Base-by-base conservation (phyloP, 2,329 filamentous ascomycete species). In the Mycosphaerella sp. region DNA sequence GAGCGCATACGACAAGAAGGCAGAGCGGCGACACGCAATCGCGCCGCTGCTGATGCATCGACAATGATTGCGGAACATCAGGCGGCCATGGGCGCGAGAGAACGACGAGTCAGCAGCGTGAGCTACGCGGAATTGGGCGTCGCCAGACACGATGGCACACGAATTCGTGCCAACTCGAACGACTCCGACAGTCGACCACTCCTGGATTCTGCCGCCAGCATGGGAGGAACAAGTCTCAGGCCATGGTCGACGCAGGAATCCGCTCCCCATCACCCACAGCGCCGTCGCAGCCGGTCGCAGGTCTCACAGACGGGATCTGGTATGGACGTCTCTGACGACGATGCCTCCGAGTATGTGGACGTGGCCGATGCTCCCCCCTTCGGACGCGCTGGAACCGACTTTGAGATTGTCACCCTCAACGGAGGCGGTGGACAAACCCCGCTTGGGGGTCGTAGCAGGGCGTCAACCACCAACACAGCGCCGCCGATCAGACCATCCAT, bases 81-180 rank as follows among this genome's bases (percentile, higher is more conserved):
- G 10, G 72, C 83, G 36, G 76, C 79, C 11, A 76, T 77, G 57
- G 45, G 45, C 32, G 46, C 39, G 36, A 78, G 87, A 14, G 80
- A 86, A 53, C 78, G 85, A 26, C 79, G 85, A 12, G 83, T 89
- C 3, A 87, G 85, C 43, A 85, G 83, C 53, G 88, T 93, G 14
- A 83, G 83, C 42, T 93, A 93, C 63, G 85, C 80, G 8, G 85
- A 88, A 41, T 70, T 93, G 4, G 88, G 88, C 34, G 80, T 91
- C 11, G 87, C 86, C 0, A 78, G 85, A 43, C 86, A 87, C 63
- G 88, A 93, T 63, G 88, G 88, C 47, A 88, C 86, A 1, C 77
- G 88, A 44, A 72, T 93, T 29, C 79, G 88, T 31, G 85, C 85
- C 36, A 86, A 84, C 64, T 90, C 85, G 58, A 78, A 76, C 14